These are phyloP conservation scores for Acanthamoeba castellanii DNA, from an alignment of 208 protist genomes.

Conservation along the genomic window DNA sequence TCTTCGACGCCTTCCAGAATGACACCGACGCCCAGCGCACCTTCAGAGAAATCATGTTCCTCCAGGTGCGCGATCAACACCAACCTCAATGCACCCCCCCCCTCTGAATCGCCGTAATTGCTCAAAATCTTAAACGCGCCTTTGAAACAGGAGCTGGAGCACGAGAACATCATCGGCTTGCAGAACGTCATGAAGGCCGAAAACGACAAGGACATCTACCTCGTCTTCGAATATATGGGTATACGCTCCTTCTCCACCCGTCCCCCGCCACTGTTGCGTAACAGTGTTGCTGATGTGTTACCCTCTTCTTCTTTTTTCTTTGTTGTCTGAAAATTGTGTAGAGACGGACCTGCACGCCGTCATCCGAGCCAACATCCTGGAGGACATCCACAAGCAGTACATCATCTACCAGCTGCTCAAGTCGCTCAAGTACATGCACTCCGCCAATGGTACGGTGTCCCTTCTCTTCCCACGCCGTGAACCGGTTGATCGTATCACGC, in stretches of 20 bases:
- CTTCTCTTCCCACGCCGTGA: neutral
- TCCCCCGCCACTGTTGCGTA: neutral
- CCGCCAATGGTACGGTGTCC: constrained; percentile 72
- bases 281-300: neutral
- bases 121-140: neutral
- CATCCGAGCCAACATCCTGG: constrained; percentile 97
- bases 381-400: constrained; percentile 97
- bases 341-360: constrained; percentile 95
- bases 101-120: neutral
- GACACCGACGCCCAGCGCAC: constrained; percentile 92
- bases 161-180: constrained; percentile 98
- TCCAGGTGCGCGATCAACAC: constrained; percentile 88
- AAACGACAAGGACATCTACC: constrained; percentile 98
- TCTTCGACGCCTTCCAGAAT: constrained; percentile 95
- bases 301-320: constrained; percentile 54
- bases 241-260: neutral
- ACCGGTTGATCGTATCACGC: neutral
- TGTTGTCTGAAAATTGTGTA: neutral
- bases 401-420: constrained; percentile 98
- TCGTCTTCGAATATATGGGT: constrained; percentile 98
- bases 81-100: neutral
- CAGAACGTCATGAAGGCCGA: constrained; percentile 97
- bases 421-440: constrained; percentile 96
- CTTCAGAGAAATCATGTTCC: constrained; percentile 98
- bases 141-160: constrained; percentile 89